phyloP scores from a whole-genome alignment of 257 asterid species.

The Solanum neorickii region DNA sequence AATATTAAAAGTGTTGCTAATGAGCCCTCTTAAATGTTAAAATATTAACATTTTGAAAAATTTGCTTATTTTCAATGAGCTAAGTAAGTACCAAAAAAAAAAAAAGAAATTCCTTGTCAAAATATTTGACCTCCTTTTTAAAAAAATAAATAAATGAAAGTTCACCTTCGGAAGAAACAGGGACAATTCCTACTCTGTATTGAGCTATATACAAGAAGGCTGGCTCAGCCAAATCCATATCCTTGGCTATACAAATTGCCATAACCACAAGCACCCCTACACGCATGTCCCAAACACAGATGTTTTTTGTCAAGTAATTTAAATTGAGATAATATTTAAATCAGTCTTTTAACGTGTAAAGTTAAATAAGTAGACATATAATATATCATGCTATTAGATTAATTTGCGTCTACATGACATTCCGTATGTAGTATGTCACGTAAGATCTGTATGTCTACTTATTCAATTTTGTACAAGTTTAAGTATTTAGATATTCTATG shows the following conservation, averaged over 20 bases:
- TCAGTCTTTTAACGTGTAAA: no score
- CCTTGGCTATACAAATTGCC: constrained; percentile 52
- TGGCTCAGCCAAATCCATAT: constrained; percentile 50
- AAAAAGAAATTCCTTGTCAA: no score
- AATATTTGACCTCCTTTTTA: no score
- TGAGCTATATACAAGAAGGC: constrained; percentile 41
- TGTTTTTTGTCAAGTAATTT: background rate
- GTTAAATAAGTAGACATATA: no score
- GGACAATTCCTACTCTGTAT: constrained; percentile 32
- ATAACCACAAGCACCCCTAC: background rate
- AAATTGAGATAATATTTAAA: background rate
- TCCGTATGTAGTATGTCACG: background rate
- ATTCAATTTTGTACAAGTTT: background rate
- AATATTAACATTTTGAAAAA: no score
- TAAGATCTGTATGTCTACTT: background rate
- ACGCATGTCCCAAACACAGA: background rate
- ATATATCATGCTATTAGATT: no score
- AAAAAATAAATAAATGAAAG: no score
- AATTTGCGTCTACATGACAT: background rate
- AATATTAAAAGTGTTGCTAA: no score
- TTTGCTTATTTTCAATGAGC: no score
- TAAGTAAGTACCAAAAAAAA: no score
- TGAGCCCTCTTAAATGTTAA: no score
- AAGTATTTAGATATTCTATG: no score
- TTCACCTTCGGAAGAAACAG: constrained; percentile 30